A percentile compares a stretch with the other conserved stretches of the same genome.
Evolutionary conservation across 73 alveolate genomes (phyloP).

Genomic region (Tetrahymena elliotti): DNA sequence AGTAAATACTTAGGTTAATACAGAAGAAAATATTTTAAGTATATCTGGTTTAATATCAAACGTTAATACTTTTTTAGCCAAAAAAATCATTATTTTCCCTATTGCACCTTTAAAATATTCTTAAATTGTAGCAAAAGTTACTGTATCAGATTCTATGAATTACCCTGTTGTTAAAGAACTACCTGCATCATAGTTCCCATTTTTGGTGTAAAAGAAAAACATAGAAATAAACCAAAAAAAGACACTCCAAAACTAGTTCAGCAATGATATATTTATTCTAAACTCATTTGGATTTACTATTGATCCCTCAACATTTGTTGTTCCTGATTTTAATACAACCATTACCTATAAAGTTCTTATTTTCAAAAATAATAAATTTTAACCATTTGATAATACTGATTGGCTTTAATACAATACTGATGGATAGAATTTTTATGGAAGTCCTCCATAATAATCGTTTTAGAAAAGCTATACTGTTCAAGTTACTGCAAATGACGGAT

Average conservation of each 20-base stretch:
- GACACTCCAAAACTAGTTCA: not conserved
- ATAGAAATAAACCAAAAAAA: not conserved
- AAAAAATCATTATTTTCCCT: not conserved
- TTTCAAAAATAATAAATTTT: not conserved
- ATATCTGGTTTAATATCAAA: not conserved
- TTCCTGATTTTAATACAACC: not conserved
- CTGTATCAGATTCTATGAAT: not conserved
- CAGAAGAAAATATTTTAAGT: not conserved
- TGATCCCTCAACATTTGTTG: not conserved
- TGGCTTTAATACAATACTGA: not conserved
- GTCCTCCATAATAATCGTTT: not conserved
- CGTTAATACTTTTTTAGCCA: not conserved
- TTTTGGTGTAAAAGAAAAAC: not conserved
- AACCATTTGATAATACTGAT: not conserved
- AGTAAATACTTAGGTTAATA: not conserved
- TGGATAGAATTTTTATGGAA: not conserved
- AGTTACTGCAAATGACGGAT: not conserved
- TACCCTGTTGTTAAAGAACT: not conserved
- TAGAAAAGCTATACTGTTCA: not conserved
- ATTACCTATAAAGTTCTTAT: not conserved
- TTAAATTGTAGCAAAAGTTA: not conserved
- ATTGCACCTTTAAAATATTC: not conserved
- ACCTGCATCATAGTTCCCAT: not conserved
- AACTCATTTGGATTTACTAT: not conserved
- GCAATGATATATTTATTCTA: not conserved